Evolutionary conservation across 345 rosid genomes (phyloP).

Genomic region (Eutrema yunnanense): DNA sequence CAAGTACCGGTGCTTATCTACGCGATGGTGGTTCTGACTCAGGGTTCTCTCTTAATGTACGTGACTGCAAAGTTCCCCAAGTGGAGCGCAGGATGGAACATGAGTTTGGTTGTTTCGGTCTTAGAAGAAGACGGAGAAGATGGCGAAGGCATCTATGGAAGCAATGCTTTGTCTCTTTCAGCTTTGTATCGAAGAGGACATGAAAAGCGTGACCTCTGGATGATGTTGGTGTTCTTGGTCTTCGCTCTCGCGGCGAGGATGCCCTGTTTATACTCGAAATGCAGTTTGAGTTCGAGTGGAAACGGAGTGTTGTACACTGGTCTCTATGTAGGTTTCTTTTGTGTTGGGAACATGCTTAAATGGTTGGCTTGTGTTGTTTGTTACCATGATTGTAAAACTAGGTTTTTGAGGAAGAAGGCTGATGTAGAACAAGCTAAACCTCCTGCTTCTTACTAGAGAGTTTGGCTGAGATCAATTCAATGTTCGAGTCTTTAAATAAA

Average conservation of each 20-base stretch:
- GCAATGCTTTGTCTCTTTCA: constrained; percentile 24
- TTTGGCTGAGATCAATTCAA: too few relatives aligned
- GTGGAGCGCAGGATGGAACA: constrained; percentile 43
- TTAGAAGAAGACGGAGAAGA: constrained; percentile 23
- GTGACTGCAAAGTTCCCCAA: constrained; percentile 25
- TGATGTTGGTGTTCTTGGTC: constrained; percentile 30
- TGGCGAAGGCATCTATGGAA: constrained; percentile 11
- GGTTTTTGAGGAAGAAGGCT: constrained; percentile 13
- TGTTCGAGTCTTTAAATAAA: too few relatives aligned
- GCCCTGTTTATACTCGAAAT: constrained; percentile 17
- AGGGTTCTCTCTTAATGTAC: constrained; percentile 7
- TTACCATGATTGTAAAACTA: constrained; percentile 30
- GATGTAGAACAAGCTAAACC: constrained; percentile 5
- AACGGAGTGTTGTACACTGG: constrained; percentile 8
- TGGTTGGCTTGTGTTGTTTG: constrained; percentile 42
- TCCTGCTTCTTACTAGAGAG: neutral
- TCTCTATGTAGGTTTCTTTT: constrained; percentile 13
- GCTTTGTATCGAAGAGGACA: constrained; percentile 27
- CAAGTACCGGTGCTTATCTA: neutral
- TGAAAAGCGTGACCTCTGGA: constrained; percentile 5
- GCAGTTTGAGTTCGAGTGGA: neutral
- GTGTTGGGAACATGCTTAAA: constrained; percentile 32
- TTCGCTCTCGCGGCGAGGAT: constrained; percentile 12
- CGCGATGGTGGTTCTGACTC: neutral
- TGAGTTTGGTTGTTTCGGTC: constrained; percentile 34